A percentile compares a stretch with the other conserved stretches of the same genome.
These are phyloP conservation scores for Cystobasidiopsis lactophilus DNA, from an alignment of 768 basidiomycete species.

Conservation along the genomic window DNA sequence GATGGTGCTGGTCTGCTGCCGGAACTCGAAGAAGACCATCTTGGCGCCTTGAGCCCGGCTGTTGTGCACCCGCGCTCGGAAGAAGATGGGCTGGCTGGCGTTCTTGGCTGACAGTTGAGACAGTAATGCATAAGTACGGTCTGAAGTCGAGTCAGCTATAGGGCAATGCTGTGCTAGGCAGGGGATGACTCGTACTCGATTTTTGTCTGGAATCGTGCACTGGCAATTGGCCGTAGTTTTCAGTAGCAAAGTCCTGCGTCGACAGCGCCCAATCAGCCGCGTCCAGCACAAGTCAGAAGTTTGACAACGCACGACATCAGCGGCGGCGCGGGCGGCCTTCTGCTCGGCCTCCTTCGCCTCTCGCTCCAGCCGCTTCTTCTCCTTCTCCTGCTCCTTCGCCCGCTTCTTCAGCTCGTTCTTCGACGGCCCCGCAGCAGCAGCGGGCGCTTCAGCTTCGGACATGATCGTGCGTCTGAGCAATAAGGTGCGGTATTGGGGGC, in stretches of 20 bases:
- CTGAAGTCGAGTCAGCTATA: conserved; percentile 13
- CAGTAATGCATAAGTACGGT: conserved; percentile 41
- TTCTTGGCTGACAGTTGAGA: conserved; percentile 37
- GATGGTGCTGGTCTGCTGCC: conserved; percentile 64
- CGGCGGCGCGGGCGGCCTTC: conserved; percentile 41
- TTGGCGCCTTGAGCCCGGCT: conserved; percentile 76
- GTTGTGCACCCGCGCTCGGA: conserved; percentile 79
- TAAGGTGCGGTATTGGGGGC: too few relatives aligned
- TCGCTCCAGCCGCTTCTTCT: conserved; percentile 65
- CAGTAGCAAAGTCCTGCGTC: conserved; percentile 37
- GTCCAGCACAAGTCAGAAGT: background rate
- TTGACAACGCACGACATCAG: conserved; percentile 36
- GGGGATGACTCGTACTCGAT: conserved; percentile 21
- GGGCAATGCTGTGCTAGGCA: background rate
- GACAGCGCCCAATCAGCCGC: conserved; percentile 15
- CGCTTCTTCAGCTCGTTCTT: conserved; percentile 19
- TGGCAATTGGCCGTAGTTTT: conserved; percentile 65
- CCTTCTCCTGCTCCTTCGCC: conserved; percentile 28
- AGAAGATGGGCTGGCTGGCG: conserved; percentile 50
- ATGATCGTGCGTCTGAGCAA: too few relatives aligned
- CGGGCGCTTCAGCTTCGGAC: background rate
- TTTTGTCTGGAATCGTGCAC: conserved; percentile 78
- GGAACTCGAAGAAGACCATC: conserved; percentile 81
- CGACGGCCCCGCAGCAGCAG: conserved; percentile 7
- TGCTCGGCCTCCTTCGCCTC: conserved; percentile 56